Percentiles rank a stretch among this genome's conserved stretches.
These are phyloP conservation scores for Salinomyces thailandicus DNA, from an alignment of 2,329 filamentous ascomycete genomes.

Conservation along the genomic window DNA sequence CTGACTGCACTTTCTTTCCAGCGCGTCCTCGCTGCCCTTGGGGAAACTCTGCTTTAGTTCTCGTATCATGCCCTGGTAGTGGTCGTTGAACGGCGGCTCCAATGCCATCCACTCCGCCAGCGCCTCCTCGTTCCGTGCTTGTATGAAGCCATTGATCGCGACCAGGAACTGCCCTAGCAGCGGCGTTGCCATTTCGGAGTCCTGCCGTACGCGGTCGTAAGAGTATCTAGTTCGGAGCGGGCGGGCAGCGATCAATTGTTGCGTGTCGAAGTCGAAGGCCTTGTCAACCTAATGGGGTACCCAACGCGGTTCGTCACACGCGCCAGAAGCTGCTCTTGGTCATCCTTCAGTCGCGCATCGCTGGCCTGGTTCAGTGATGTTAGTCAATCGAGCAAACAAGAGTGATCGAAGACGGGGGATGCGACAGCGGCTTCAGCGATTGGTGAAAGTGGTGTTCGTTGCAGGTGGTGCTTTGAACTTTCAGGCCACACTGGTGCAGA, in stretches of 20 bases:
- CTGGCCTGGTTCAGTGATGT: constrained; percentile 3
- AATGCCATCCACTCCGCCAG: constrained; percentile 64
- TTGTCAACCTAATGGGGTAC: constrained; percentile 5
- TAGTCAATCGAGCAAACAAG: constrained; percentile 4
- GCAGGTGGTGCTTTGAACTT: background rate
- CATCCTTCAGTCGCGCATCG: background rate
- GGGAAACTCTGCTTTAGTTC: constrained; percentile 56
- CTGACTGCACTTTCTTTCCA: constrained; percentile 54
- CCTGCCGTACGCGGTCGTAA: background rate
- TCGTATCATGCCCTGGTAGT: constrained; percentile 56
- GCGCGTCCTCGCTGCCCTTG: constrained; percentile 36
- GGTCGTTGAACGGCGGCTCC: constrained; percentile 57
- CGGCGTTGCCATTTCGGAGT: constrained; percentile 39
- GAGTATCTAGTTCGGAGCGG: constrained; percentile 4
- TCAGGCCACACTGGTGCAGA: background rate
- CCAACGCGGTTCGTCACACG: constrained; percentile 6
- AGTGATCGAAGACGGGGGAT: constrained; percentile 1
- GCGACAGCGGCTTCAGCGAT: background rate
- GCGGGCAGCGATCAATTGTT: constrained; percentile 2
- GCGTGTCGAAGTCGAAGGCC: constrained; percentile 3
- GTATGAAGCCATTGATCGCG: constrained; percentile 52
- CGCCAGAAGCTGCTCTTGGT: constrained; percentile 2
- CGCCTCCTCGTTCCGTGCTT: constrained; percentile 51
- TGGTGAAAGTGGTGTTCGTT: background rate
- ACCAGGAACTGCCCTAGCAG: constrained; percentile 58